Evolutionary conservation across 176 grass and related monocot species (phyloP).

Genomic region (Rhynchospora pubera): DNA sequence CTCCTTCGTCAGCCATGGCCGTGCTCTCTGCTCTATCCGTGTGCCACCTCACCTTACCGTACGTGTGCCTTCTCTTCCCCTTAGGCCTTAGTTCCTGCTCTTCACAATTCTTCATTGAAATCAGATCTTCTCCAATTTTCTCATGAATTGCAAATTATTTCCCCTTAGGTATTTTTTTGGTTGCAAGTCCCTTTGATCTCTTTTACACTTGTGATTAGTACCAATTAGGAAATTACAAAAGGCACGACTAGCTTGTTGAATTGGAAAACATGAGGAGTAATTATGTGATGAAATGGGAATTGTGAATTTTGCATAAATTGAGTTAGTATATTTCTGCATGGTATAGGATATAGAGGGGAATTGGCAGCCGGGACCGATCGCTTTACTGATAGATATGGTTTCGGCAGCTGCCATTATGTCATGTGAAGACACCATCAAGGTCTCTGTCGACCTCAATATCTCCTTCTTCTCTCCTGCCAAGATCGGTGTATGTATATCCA

Average conservation of each 20-base stretch:
- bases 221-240: no score
- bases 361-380: slow-evolving; percentile 18
- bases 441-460: slow-evolving; percentile 25
- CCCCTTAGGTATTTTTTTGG: not conserved
- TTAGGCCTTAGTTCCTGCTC: not conserved
- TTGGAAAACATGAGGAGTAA: not conserved
- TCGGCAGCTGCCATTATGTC: slow-evolving; percentile 24
- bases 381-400: slow-evolving; percentile 12
- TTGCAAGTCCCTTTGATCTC: not conserved
- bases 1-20: not conserved
- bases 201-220: no score
- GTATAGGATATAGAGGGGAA: slow-evolving; percentile 22
- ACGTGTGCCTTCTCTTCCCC: not conserved
- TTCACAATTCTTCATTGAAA: not conserved
- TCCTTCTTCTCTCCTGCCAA: slow-evolving; percentile 25
- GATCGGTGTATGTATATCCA: slow-evolving; percentile 1
- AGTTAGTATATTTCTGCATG: not conserved
- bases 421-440: slow-evolving; percentile 18
- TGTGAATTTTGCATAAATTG: not conserved
- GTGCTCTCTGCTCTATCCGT: slow-evolving; percentile 20
- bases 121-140: not conserved
- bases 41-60: slow-evolving; percentile 21
- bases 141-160: not conserved
- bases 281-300: not conserved
- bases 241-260: no score